Base-by-base conservation (phyloP, 2,329 filamentous ascomycete genomes). In the Coleophoma crateriformis region DNA sequence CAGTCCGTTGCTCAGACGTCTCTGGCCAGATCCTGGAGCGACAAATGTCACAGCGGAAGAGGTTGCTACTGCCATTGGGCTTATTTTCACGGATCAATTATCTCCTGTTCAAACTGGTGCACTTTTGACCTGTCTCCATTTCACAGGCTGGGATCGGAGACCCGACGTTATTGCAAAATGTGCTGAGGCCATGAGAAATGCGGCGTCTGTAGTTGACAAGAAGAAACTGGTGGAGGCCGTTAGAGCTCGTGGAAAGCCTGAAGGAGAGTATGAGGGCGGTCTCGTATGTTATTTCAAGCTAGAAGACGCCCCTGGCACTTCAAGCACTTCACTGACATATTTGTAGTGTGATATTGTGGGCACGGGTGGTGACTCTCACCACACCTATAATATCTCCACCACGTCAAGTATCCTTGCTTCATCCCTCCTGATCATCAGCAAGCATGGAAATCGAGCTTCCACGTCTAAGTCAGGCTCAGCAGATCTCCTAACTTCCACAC, bases 341-440 rank as follows among this genome's bases (percentile, higher is more conserved):
- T 12, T 14, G 13, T 38, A 82, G 74, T 84, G 91, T 67, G 94
- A 99, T 68, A 97, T 99, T 66, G 94, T 99, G 51, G 94, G 94
- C 59, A 99, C 94, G 7, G 94, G 94, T 58, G 94, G 94, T 64
- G 94, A 99, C 72, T 86, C 87, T 17, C 91, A 97, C 76, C 90
- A 95, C 68, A 99, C 94, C 33, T 99, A 96, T 82, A 99, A 99
- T 69, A 92, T 99, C 66, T 94, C 87, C 60, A 99, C 94, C 4
- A 96, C 94, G 7, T 83, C 94, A 2, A 96, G 90, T 15, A 96
- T 99, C 64, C 75, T 99, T 45, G 90, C 89, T 43, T 95, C 90
- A 6, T 84, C 90, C 4, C 75, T 95, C 27, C 79, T 99, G 34
- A 78, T 95, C 61, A 78, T 96, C 50, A 89, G 88, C 57, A 99